phyloP scores from a whole-genome alignment of 257 asterid genomes.

The Verbena officinalis region DNA sequence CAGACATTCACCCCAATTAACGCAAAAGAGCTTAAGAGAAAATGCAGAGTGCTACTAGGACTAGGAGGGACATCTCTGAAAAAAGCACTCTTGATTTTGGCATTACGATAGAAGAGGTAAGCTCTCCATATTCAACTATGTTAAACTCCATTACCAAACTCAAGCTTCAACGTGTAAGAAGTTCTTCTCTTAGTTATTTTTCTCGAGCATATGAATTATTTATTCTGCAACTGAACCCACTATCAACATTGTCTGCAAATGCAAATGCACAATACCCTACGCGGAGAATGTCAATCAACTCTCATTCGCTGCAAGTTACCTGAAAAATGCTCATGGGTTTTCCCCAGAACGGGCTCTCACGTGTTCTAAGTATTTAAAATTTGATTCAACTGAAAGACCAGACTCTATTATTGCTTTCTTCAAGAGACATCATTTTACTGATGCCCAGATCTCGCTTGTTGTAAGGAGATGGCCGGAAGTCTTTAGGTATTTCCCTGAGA shows the following conservation, averaged over 20 bases:
- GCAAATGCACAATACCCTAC: too few species aligned
- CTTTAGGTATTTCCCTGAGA: constrained; percentile 13
- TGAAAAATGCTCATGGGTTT: constrained; percentile 20
- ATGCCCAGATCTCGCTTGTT: constrained; percentile 27
- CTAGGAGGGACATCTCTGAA: background rate
- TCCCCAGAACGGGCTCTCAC: constrained; percentile 20
- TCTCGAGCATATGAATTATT: constrained; percentile 3
- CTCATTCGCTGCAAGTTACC: constrained; percentile 22
- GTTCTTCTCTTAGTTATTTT: background rate
- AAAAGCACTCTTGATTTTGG: background rate
- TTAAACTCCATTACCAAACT: constrained; percentile 5
- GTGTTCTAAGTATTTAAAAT: constrained; percentile 9
- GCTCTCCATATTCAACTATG: constrained; percentile 11
- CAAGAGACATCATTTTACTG: constrained; percentile 27
- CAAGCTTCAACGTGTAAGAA: background rate
- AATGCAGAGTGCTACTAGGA: background rate
- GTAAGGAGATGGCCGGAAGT: constrained; percentile 19
- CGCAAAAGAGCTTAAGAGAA: background rate
- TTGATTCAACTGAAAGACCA: constrained; percentile 31
- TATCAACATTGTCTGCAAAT: background rate
- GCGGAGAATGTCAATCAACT: background rate
- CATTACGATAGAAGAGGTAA: background rate
- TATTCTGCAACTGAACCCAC: background rate
- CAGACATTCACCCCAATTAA: background rate
- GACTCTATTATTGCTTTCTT: constrained; percentile 32